These are phyloP conservation scores for Hypomyces perniciosus DNA, from an alignment of 2,329 filamentous ascomycete genomes.

Conservation along the genomic window DNA sequence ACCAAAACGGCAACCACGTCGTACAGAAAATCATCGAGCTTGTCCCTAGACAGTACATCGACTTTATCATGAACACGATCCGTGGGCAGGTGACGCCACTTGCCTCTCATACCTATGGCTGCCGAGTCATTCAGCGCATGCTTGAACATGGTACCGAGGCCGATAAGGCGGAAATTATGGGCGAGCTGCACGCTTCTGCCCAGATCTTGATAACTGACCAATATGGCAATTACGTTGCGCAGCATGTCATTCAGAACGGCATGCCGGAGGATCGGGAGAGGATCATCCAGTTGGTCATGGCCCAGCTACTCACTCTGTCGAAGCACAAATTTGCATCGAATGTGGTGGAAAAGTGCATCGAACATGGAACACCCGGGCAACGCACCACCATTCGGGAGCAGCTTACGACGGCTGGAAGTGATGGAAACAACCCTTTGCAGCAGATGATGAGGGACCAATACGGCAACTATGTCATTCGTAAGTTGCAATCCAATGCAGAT, in stretches of 20 bases:
- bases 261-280: conserved; percentile 63
- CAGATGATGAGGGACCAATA: conserved; percentile 83
- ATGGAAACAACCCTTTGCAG: conserved; percentile 65
- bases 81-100: conserved; percentile 67
- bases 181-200: conserved; percentile 70
- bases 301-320: conserved; percentile 66
- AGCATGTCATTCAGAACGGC: conserved; percentile 82
- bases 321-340: conserved; percentile 98
- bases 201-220: conserved; percentile 72
- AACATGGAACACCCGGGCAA: conserved; percentile 63
- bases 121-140: conserved; percentile 87
- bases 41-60: conserved; percentile 70
- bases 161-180: conserved; percentile 66
- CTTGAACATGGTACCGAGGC: conserved; percentile 72
- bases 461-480: conserved; percentile 95
- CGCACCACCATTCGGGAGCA: conserved; percentile 61
- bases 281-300: conserved; percentile 69
- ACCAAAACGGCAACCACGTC: conserved; percentile 94
- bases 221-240: conserved; percentile 94
- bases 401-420: conserved; percentile 53
- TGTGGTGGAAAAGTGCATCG: conserved; percentile 89
- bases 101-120: conserved; percentile 77
- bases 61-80: conserved; percentile 79
- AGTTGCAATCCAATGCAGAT: conserved; percentile 36
- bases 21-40: conserved; percentile 88